Conservation (phyloP, 2,329 filamentous ascomycete species). For the Neonectria sp. region DNA sequence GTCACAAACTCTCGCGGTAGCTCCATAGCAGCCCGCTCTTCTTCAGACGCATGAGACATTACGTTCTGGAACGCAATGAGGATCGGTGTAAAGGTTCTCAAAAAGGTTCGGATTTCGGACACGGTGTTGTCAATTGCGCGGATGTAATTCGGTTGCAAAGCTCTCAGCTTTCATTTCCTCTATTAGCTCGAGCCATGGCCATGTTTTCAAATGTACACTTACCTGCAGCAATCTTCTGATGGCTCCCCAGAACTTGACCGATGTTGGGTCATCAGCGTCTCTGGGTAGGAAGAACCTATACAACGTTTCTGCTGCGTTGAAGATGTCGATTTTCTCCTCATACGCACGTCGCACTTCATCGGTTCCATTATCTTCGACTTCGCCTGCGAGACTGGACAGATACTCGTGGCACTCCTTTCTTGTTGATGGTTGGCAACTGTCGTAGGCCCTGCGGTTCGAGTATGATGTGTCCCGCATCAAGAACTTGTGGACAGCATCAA, state of each 20-base stretch:
- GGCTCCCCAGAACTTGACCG: conserved; percentile 62
- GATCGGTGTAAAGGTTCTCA: conserved; percentile 45
- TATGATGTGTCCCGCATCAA: conserved; percentile 45
- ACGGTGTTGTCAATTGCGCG: conserved; percentile 22
- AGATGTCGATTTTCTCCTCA: conserved; percentile 55
- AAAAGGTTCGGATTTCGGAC: conserved; percentile 34
- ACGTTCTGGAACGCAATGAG: conserved; percentile 50
- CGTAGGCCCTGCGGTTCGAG: conserved; percentile 49
- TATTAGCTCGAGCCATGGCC: conserved; percentile 22
- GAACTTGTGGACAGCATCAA: conserved; percentile 48
- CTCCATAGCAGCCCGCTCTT: conserved; percentile 49
- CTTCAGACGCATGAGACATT: conserved; percentile 45
- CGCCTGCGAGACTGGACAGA: conserved; percentile 40
- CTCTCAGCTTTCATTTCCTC: conserved; percentile 23
- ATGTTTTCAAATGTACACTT: conserved; percentile 17
- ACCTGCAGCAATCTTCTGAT: conserved; percentile 50
- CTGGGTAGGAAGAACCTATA: conserved; percentile 61
- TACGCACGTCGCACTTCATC: conserved; percentile 47
- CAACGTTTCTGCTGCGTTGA: conserved; percentile 57
- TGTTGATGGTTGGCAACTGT: conserved; percentile 40
- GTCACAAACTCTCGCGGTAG: conserved; percentile 56
- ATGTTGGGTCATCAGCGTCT: conserved; percentile 54
- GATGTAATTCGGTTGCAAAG: conserved; percentile 11
- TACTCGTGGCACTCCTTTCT: conserved; percentile 43
- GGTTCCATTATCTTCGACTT: conserved; percentile 42